Percentiles rank a stretch among this genome's conserved stretches.
phyloP scores from a whole-genome alignment of 2,329 filamentous ascomycete genomes.

The Thielaviopsis ethacetica region DNA sequence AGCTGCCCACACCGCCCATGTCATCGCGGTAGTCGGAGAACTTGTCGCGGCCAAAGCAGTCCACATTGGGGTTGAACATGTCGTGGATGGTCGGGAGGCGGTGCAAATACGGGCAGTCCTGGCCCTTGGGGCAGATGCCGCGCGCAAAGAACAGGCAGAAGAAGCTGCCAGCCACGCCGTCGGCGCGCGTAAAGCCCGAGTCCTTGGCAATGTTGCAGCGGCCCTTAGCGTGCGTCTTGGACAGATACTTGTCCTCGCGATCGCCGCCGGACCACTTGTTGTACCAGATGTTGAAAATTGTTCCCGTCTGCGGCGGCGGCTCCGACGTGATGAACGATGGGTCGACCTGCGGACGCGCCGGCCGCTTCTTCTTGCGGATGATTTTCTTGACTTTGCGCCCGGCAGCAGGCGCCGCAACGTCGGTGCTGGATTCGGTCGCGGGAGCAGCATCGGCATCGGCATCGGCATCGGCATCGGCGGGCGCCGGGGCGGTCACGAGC shows the following conservation, averaged over 20 bases:
- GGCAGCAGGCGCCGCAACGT: slow-evolving; percentile 29
- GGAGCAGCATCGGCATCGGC: slow-evolving; percentile 15
- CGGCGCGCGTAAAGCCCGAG: slow-evolving; percentile 61
- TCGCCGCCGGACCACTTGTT: slow-evolving; percentile 98
- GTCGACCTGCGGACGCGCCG: slow-evolving; percentile 82
- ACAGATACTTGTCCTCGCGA: slow-evolving; percentile 77
- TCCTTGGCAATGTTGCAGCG: slow-evolving; percentile 78
- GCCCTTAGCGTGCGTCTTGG: slow-evolving; percentile 63
- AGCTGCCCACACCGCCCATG: slow-evolving; percentile 92
- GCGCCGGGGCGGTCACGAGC: background rate
- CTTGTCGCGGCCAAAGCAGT: slow-evolving; percentile 91
- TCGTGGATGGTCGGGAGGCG: slow-evolving; percentile 75
- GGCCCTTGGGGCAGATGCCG: slow-evolving; percentile 68
- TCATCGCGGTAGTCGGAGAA: slow-evolving; percentile 87
- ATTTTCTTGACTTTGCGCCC: slow-evolving; percentile 58
- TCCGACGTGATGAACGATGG: slow-evolving; percentile 67
- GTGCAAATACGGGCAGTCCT: slow-evolving; percentile 90
- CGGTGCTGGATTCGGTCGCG: slow-evolving; percentile 19
- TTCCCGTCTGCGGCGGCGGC: slow-evolving; percentile 80
- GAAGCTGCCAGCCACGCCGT: slow-evolving; percentile 62
- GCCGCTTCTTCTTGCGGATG: slow-evolving; percentile 80
- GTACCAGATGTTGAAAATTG: slow-evolving; percentile 97
- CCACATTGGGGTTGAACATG: slow-evolving; percentile 81
- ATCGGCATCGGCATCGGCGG: slow-evolving; percentile 15
- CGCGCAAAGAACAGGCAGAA: slow-evolving; percentile 88